Conservation (phyloP, 371 early-diverging fungal species). For the Gilbertella persicaria region DNA sequence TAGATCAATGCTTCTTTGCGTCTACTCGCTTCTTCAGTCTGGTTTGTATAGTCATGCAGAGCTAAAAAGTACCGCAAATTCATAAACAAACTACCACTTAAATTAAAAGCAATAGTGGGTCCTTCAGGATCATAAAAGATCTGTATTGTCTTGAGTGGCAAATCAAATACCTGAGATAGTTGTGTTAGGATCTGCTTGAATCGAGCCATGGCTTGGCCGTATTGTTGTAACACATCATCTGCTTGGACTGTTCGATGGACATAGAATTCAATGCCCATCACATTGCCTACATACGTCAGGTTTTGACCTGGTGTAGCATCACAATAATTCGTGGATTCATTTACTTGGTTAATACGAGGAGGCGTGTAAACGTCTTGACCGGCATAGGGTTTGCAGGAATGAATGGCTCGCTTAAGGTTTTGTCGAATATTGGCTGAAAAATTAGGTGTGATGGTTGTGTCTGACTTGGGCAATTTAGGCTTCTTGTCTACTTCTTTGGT, state of each 20-base stretch:
- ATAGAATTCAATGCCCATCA: slow-evolving; percentile 57
- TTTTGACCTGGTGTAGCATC: slow-evolving; percentile 59
- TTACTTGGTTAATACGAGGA: slow-evolving; percentile 45
- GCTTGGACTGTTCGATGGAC: slow-evolving; percentile 48
- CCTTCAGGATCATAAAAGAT: slow-evolving; percentile 77
- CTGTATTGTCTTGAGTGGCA: slow-evolving; percentile 60
- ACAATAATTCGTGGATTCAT: slow-evolving; percentile 52
- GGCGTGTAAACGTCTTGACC: slow-evolving; percentile 45
- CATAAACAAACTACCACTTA: slow-evolving; percentile 79
- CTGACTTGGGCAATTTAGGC: slow-evolving; percentile 40
- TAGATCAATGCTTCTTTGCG: slow-evolving; percentile 65
- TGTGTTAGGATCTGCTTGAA: slow-evolving; percentile 60
- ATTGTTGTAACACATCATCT: slow-evolving; percentile 45
- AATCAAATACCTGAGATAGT: slow-evolving; percentile 69
- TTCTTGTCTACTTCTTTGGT: slow-evolving; percentile 9
- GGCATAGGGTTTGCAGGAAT: slow-evolving; percentile 58
- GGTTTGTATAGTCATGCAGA: slow-evolving; percentile 50
- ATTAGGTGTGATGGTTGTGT: slow-evolving; percentile 49
- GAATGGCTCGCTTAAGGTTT: slow-evolving; percentile 53
- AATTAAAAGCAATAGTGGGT: slow-evolving; percentile 81
- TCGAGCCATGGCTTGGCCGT: slow-evolving; percentile 41
- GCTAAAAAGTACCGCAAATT: slow-evolving; percentile 79
- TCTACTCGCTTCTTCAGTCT: slow-evolving; percentile 26
- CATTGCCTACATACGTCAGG: slow-evolving; percentile 50
- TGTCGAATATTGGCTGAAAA: slow-evolving; percentile 51